Conservation (phyloP, 2,329 filamentous ascomycete species). For the Fonsecaea pugnacius region DNA sequence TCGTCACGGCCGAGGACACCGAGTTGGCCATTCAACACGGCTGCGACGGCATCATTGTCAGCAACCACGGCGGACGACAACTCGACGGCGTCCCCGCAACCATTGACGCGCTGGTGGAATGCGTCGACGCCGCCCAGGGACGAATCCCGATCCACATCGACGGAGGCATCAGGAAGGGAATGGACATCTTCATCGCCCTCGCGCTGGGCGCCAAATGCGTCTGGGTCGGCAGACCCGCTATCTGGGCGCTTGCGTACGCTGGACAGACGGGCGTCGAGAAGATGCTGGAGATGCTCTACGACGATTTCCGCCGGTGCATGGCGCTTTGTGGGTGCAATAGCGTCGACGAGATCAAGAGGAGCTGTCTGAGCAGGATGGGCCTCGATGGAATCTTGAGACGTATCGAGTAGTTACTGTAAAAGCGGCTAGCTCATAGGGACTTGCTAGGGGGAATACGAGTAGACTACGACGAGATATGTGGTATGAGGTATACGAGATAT, state of each 20-base stretch:
- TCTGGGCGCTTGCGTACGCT: slow-evolving; percentile 52
- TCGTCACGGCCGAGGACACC: slow-evolving; percentile 43
- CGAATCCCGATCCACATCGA: slow-evolving; percentile 53
- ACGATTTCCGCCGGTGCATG: slow-evolving; percentile 38
- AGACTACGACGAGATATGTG: not conserved
- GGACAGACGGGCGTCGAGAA: slow-evolving; percentile 38
- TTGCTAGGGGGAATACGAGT: too few species aligned
- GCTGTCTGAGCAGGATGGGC: slow-evolving; percentile 40
- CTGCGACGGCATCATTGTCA: slow-evolving; percentile 44
- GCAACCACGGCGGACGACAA: slow-evolving; percentile 47
- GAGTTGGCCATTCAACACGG: slow-evolving; percentile 43
- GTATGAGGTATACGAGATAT: too few species aligned
- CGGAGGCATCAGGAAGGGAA: slow-evolving; percentile 59
- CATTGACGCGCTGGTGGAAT: slow-evolving; percentile 42
- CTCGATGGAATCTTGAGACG: slow-evolving; percentile 39
- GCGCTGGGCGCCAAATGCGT: slow-evolving; percentile 56
- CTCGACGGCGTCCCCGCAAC: slow-evolving; percentile 45
- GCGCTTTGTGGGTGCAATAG: slow-evolving; percentile 34
- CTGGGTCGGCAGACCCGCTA: slow-evolving; percentile 53
- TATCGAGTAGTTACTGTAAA: slow-evolving; percentile 16
- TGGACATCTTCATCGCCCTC: slow-evolving; percentile 62
- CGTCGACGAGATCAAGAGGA: slow-evolving; percentile 40
- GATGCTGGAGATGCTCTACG: slow-evolving; percentile 36
- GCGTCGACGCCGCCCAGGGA: slow-evolving; percentile 36
- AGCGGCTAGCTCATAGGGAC: not conserved